A percentile compares a stretch with the other conserved stretches of the same genome.
Evolutionary conservation across 2,329 filamentous ascomycete genomes (phyloP).

Genomic region (Thelonectria rubi): DNA sequence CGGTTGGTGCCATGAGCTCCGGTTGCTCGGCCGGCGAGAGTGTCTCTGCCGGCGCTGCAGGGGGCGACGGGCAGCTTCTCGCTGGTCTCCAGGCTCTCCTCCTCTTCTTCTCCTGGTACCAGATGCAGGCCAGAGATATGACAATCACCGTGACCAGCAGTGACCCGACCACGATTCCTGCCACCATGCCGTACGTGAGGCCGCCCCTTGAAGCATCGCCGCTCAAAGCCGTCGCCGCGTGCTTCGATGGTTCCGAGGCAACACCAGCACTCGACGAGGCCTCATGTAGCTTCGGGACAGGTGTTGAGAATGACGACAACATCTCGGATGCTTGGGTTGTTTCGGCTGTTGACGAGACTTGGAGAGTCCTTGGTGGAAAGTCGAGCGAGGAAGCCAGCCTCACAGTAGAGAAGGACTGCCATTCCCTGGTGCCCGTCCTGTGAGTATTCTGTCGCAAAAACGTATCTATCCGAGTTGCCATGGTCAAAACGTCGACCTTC

Average conservation of each 20-base stretch:
- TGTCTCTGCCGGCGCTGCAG: too few species aligned
- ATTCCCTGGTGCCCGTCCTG: background rate
- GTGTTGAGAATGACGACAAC: background rate
- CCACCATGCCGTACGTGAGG: constrained; percentile 30
- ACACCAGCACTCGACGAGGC: constrained; percentile 2
- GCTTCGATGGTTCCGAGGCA: constrained; percentile 1
- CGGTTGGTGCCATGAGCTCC: constrained; percentile 17
- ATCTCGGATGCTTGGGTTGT: constrained; percentile 2
- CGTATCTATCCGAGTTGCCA: background rate
- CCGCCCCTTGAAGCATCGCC: constrained; percentile 1
- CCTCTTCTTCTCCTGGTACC: constrained; percentile 17
- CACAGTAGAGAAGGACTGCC: background rate
- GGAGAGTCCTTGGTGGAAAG: constrained; percentile 4
- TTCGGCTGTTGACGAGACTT: background rate
- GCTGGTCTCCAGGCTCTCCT: background rate
- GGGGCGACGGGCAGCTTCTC: too few species aligned
- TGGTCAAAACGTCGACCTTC: background rate
- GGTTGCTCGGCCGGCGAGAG: background rate
- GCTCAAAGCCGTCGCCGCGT: constrained; percentile 1
- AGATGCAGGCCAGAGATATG: constrained; percentile 25
- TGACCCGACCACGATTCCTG: constrained; percentile 31
- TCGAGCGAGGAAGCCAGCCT: background rate
- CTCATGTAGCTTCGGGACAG: background rate
- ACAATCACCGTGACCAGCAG: constrained; percentile 15
- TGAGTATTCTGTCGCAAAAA: background rate